These are phyloP conservation scores for Pluteus cervinus DNA, from an alignment of 768 basidiomycete genomes.

Conservation along the genomic window DNA sequence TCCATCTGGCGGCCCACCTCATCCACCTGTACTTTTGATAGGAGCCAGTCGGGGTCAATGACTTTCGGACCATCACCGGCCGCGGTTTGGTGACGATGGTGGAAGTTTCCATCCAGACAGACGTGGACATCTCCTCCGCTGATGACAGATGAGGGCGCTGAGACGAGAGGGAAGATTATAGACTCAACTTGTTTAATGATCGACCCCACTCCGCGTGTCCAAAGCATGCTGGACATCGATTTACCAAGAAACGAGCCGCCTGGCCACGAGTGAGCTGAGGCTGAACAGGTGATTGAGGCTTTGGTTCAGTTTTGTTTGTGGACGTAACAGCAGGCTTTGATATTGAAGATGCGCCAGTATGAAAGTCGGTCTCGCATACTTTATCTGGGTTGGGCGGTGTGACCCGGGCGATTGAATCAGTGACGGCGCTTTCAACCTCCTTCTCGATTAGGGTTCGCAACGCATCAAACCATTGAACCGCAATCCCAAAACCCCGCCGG, in stretches of 20 bases:
- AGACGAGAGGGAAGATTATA: too few relatives aligned
- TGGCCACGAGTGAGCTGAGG: too few relatives aligned
- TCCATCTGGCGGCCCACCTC: constrained; percentile 18
- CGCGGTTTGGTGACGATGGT: constrained; percentile 19
- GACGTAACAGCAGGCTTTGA: too few relatives aligned
- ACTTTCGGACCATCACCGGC: constrained; percentile 26
- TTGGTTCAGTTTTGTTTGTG: too few relatives aligned
- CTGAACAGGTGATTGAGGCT: too few relatives aligned
- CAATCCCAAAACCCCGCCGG: constrained; percentile 10
- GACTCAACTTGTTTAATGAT: too few relatives aligned
- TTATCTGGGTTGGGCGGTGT: too few relatives aligned
- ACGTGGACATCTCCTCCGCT: constrained; percentile 27
- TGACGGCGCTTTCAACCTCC: constrained; percentile 3
- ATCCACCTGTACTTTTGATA: constrained; percentile 23
- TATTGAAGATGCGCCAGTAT: too few relatives aligned
- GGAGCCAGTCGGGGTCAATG: constrained; percentile 19
- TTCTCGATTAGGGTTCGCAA: constrained; percentile 7
- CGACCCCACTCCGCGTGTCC: too few relatives aligned
- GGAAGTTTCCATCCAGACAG: constrained; percentile 25
- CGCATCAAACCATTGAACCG: constrained; percentile 8
- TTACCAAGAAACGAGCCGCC: too few relatives aligned
- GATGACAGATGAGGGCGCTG: too few relatives aligned
- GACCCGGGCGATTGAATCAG: constrained; percentile 1
- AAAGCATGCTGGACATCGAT: constrained; percentile 24
- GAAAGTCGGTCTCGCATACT: too few relatives aligned